Evolutionary conservation across 2,329 filamentous ascomycete species (phyloP), one percentile per base, ranked within the genome.

Genomic region (Westerdykella ornata): DNA sequence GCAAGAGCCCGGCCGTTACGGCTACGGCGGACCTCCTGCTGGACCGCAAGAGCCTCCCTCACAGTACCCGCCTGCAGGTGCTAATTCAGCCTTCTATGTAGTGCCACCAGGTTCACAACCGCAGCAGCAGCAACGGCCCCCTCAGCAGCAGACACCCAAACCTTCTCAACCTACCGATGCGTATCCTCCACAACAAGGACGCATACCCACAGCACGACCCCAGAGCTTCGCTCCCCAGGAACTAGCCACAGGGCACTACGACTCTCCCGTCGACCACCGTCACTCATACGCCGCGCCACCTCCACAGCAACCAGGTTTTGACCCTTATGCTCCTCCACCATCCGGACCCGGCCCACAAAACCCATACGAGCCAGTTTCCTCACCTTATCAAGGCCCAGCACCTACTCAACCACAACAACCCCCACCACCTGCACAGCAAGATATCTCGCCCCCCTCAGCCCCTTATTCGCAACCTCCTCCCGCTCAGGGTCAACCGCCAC

Each of bases 191-290:
- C 53, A 68, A 57, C 58, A 66, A 60, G 54, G 54, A 3, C 53
- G 59, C 28, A 52, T 63, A 2, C 57, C 60, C 14, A 51, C 54
- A 26, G 59, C 52, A 11, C 57, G 65, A 15, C 62, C 63, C 3
- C 63, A 64, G 36, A 67, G 63, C 39, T 66, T 58, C 35, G 63
- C 54, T 9, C 71, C 72, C 4, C 71, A 73, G 44, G 72, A 74
- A 52, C 59, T 74, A 14, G 66, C 69, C 14, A 71, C 70, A 4
- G 61, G 65, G 9, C 66, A 68, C 18, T 72, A 68, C 44, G 71
- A 73, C 46, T 71, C 68, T 6, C 72, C 72, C 1, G 51, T 70
- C 3, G 71, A 73, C 47, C 67, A 66, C 44, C 57, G 70, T 11
- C 65, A 69, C 33, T 66, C 65, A 14, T 68, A 68, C 46, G 38